phyloP scores from a whole-genome alignment of 768 basidiomycete genomes.

The Suillus clintonianus region DNA sequence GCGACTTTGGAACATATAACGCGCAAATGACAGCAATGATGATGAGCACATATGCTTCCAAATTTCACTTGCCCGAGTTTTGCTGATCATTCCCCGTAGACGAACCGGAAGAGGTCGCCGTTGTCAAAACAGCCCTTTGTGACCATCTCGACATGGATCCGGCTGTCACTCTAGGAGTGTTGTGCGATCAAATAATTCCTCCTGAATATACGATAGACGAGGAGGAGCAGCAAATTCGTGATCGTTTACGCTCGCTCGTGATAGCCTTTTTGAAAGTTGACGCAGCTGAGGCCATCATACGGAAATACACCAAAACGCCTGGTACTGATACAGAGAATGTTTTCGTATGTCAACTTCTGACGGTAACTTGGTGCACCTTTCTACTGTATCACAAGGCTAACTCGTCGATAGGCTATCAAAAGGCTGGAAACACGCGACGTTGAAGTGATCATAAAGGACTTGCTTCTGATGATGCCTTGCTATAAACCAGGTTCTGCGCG shows the following conservation, averaged over 20 bases:
- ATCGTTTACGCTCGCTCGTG: constrained; percentile 59
- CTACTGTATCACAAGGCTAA: neutral
- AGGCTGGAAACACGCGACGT: constrained; percentile 43
- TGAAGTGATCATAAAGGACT: constrained; percentile 50
- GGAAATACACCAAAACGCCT: constrained; percentile 42
- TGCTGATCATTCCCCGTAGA: constrained; percentile 39
- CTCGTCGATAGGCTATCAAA: constrained; percentile 47
- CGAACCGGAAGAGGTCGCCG: constrained; percentile 62
- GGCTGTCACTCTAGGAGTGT: constrained; percentile 58
- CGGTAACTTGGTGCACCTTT: constrained; percentile 38
- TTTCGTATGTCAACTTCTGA: constrained; percentile 48
- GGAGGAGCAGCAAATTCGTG: constrained; percentile 58
- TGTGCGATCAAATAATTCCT: constrained; percentile 67
- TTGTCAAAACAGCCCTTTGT: constrained; percentile 60
- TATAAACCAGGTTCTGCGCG: constrained; percentile 39
- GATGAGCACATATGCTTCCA: neutral
- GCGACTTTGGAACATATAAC: neutral
- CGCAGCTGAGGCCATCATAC: constrained; percentile 47
- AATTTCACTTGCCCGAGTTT: neutral
- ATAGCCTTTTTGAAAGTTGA: constrained; percentile 58
- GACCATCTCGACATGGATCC: constrained; percentile 69
- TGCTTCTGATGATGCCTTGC: constrained; percentile 52
- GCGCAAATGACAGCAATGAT: neutral
- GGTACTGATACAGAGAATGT: constrained; percentile 49
- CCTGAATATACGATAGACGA: constrained; percentile 53